A percentile compares a stretch with the other conserved stretches of the same genome.
Evolutionary conservation across 371 early-diverging fungal genomes (phyloP).

Genomic region (Catenaria anguillulae): DNA sequence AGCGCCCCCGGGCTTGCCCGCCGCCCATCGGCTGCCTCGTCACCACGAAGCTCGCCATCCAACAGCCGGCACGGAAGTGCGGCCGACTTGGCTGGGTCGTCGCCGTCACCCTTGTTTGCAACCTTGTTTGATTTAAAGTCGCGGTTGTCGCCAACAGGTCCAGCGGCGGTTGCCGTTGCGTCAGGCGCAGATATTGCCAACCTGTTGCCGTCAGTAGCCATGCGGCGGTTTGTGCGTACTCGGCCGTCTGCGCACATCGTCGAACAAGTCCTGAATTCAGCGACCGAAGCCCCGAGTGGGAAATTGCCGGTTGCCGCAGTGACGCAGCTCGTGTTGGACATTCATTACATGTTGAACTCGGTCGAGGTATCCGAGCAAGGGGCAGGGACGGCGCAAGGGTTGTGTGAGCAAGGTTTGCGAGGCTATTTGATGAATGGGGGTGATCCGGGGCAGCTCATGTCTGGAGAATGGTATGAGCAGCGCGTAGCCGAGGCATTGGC

Average conservation of each 20-base stretch:
- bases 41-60: too few relatives aligned
- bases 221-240: neutral
- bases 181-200: neutral
- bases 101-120: too few relatives aligned
- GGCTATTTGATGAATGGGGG: conserved; percentile 28
- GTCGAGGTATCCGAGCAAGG: neutral
- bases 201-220: neutral
- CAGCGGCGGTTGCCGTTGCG: too few relatives aligned
- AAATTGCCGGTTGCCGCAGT: conserved; percentile 24
- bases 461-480: conserved; percentile 2
- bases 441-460: neutral
- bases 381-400: conserved; percentile 34
- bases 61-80: too few relatives aligned
- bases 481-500: neutral
- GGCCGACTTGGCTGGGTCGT: too few relatives aligned
- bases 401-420: conserved; percentile 46
- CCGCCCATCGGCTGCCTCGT: too few relatives aligned
- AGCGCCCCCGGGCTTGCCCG: too few relatives aligned
- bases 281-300: too few relatives aligned
- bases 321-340: conserved; percentile 47
- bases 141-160: too few relatives aligned
- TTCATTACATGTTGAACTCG: conserved; percentile 42
- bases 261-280: neutral
- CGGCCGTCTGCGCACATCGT: neutral
- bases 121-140: too few relatives aligned